Evolutionary conservation across 2,329 filamentous ascomycete species (phyloP).

Genomic region (Alternaria triticina): DNA sequence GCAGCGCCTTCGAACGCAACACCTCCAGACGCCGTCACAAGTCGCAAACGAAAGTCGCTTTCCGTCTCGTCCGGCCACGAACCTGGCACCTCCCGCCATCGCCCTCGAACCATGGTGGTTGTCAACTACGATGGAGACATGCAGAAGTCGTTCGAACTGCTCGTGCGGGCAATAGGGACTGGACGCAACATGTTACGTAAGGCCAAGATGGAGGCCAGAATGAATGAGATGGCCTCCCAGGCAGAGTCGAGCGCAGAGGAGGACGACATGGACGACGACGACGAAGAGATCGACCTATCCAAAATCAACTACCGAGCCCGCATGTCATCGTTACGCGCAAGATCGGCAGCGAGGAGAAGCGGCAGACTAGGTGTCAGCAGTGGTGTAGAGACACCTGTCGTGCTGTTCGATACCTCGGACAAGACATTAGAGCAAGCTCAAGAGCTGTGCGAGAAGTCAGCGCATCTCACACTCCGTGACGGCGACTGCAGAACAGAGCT

Average conservation of each 20-base stretch:
- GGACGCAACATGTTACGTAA: slow-evolving; percentile 86
- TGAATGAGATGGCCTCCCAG: slow-evolving; percentile 57
- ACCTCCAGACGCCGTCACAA: slow-evolving; percentile 24
- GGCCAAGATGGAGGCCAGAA: slow-evolving; percentile 81
- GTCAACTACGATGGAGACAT: slow-evolving; percentile 93
- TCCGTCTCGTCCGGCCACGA: slow-evolving; percentile 50
- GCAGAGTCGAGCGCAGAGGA: slow-evolving; percentile 39
- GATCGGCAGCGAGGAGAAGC: slow-evolving; percentile 23
- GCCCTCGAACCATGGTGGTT: slow-evolving; percentile 76
- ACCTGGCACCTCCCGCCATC: slow-evolving; percentile 62
- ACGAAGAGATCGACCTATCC: slow-evolving; percentile 34
- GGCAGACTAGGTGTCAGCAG: slow-evolving; percentile 10
- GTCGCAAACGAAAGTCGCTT: slow-evolving; percentile 53
- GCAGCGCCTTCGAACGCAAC: slow-evolving; percentile 16
- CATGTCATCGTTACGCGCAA: slow-evolving; percentile 41
- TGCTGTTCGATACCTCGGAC: slow-evolving; percentile 69
- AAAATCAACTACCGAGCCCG: slow-evolving; percentile 48
- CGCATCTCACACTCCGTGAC: slow-evolving; percentile 86
- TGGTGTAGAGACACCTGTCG: slow-evolving; percentile 24
- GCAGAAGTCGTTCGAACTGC: slow-evolving; percentile 79
- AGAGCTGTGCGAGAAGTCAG: slow-evolving; percentile 81
- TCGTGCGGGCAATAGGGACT: slow-evolving; percentile 81
- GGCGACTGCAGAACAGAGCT: slow-evolving; percentile 84
- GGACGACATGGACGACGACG: slow-evolving; percentile 30
- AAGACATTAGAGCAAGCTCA: slow-evolving; percentile 81